Evolutionary conservation across 345 rosid genomes (phyloP).

Genomic region (Eucalyptus erythrocorys): DNA sequence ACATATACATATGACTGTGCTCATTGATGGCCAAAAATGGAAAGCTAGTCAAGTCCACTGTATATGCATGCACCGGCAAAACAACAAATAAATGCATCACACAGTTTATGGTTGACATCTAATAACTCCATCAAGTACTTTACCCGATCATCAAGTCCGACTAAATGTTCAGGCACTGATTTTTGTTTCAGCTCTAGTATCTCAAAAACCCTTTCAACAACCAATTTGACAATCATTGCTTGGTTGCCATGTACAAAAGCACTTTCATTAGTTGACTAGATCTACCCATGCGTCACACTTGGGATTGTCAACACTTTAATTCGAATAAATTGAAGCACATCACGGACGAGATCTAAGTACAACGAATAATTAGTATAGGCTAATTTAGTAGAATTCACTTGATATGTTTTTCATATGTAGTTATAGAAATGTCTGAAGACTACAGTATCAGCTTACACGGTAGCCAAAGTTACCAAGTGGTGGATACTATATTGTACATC

Average conservation of each 20-base stretch:
- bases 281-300: neutral
- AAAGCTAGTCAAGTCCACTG: neutral
- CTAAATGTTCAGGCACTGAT: neutral
- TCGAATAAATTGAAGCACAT: neutral
- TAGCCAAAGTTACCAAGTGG: too few species aligned
- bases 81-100: neutral
- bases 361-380: neutral
- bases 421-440: too few species aligned
- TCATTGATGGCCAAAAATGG: neutral
- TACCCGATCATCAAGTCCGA: neutral
- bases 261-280: neutral
- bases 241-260: neutral
- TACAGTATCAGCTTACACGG: neutral
- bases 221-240: neutral
- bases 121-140: neutral
- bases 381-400: neutral
- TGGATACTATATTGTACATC: too few species aligned
- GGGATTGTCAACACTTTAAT: neutral
- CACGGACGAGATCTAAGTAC: neutral
- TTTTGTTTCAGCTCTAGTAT: neutral
- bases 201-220: neutral
- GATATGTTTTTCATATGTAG: too few species aligned
- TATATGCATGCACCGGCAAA: neutral
- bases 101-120: neutral
- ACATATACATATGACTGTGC: too few species aligned